phyloP scores from a whole-genome alignment of 1,284 basidiomycete genomes.

The Trichosporon asahii region DNA sequence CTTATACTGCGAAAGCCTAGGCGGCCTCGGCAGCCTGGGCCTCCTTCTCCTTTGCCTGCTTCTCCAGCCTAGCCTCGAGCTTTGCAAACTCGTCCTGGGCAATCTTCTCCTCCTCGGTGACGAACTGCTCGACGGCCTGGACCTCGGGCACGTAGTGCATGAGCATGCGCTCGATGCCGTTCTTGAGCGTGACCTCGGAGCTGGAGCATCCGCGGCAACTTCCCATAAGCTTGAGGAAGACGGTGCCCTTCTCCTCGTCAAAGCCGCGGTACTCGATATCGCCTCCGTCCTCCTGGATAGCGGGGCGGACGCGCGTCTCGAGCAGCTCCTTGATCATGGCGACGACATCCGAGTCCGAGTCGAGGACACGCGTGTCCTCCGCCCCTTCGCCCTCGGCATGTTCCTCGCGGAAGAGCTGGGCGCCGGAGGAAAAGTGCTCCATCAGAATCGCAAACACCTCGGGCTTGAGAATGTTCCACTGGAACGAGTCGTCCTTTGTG shows the following conservation, averaged over 20 bases:
- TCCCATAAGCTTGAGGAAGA: constrained; percentile 84
- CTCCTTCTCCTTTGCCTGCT: constrained; percentile 49
- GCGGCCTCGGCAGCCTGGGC: constrained; percentile 27
- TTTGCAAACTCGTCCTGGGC: constrained; percentile 88
- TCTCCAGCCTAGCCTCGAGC: constrained; percentile 72
- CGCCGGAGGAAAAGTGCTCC: constrained; percentile 92
- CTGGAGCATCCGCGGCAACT: constrained; percentile 93
- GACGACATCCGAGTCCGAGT: constrained; percentile 94
- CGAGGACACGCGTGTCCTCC: constrained; percentile 91
- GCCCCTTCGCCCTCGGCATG: constrained; percentile 70
- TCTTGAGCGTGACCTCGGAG: constrained; percentile 90
- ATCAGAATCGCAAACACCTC: constrained; percentile 96
- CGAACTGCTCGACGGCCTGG: constrained; percentile 89
- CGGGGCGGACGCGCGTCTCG: constrained; percentile 90
- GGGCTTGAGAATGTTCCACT: constrained; percentile 92
- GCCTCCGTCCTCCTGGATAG: constrained; percentile 71
- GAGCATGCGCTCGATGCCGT: constrained; percentile 94
- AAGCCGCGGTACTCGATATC: constrained; percentile 59
- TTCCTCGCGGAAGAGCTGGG: constrained; percentile 69
- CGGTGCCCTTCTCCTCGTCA: constrained; percentile 56
- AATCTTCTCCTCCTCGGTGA: constrained; percentile 86
- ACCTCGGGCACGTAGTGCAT: constrained; percentile 99
- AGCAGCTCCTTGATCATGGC: constrained; percentile 99
- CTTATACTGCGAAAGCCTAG: constrained; percentile 33
- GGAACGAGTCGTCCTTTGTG: constrained; percentile 79